Percentiles rank a stretch among this genome's conserved stretches.
Conservation (phyloP, 129 eudicot species). For the Pseudognaphalium luteoalbum region DNA sequence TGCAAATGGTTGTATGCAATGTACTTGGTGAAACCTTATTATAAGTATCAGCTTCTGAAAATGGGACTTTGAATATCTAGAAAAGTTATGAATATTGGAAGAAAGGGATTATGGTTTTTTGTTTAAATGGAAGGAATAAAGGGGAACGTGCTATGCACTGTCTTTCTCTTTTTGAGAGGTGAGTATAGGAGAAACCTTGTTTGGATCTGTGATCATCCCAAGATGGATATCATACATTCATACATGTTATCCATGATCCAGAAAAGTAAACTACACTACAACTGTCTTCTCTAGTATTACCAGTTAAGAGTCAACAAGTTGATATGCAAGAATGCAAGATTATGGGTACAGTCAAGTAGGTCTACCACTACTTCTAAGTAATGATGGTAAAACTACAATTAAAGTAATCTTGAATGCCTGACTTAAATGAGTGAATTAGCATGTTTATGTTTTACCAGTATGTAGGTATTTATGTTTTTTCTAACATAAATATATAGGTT, state of each 20-base stretch:
- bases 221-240: not conserved
- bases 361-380: not conserved
- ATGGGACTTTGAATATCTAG: too few relatives aligned
- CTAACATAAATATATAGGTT: not conserved
- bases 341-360: not conserved
- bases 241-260: constrained; percentile 7
- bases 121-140: too few relatives aligned
- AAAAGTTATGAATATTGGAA: not conserved
- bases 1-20: not conserved
- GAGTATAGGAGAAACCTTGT: not conserved
- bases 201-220: not conserved
- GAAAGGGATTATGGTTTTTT: not conserved
- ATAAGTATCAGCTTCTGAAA: too few relatives aligned
- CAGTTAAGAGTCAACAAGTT: not conserved
- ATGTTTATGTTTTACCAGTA: not conserved
- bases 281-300: not conserved
- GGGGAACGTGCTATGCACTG: too few relatives aligned
- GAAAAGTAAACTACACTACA: constrained; percentile 1
- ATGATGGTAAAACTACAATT: not conserved
- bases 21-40: not conserved
- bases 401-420: not conserved
- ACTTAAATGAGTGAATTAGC: not conserved
- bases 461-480: constrained; percentile 4
- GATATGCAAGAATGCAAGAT: not conserved
- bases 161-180: too few relatives aligned